Evolutionary conservation across 2,329 filamentous ascomycete species (phyloP), one percentile per base, ranked within the genome.

Genomic region (Cladophialophora immunda): DNA sequence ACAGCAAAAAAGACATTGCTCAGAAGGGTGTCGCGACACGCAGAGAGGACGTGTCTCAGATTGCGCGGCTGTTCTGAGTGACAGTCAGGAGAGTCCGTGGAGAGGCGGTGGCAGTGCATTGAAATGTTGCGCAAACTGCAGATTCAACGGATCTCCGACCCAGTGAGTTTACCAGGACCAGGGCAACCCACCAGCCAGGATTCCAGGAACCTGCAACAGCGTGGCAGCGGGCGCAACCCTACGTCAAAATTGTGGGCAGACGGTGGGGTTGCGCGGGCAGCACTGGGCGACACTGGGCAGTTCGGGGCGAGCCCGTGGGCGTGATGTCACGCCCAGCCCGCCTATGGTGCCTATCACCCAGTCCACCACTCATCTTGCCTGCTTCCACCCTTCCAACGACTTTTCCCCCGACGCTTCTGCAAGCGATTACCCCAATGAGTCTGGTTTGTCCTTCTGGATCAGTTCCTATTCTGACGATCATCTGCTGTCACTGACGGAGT

Each of bases 31-130:
- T 36, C 17, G 47, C 45, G 11, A 27, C n/a, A n/a, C 30, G 58
- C 36, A 29, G 17, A 34, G 47, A 29, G 9, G 52, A 53, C 38
- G 17, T 62, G 58, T 66, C 54, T 66, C 64, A 62, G 53, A 59
- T 58, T 65, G 64, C 47, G 22, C 27, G 34, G 38, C n/a, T 22
- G 52, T 36, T n/a, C 17, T 36, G 15, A 19, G 27, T 13, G 54
- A 27, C 30, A 50, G 45, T 25, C 25, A 8, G 5, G 45, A 11
- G 19, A 22, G 45, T 22, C 25, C 17, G 45, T 25, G 19, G 19
- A 50, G 45, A 25, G 59, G 17, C 55, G 62, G 62, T 64, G 62
- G 62, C 62, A 58, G 62, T 64, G 62, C 62, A 63, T 34, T 36
- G 36, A 36, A 64, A 58, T 58, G 30, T 27, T 58, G 30, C 34